phyloP scores from a whole-genome alignment of 164 flowering plant genomes.

The Kingdonia uniflora region DNA sequence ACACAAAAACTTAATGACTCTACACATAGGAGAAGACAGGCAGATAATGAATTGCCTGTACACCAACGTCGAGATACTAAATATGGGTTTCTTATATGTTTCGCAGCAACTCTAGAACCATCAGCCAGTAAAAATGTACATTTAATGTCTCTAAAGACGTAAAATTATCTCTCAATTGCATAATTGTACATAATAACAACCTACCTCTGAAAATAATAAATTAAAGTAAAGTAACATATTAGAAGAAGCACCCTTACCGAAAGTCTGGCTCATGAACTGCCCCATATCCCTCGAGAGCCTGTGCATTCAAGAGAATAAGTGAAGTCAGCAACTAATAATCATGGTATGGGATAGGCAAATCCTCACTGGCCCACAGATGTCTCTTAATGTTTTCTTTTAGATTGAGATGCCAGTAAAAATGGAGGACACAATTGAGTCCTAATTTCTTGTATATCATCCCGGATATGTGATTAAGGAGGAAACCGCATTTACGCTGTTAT shows the following conservation, averaged over 20 bases:
- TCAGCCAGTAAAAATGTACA: too few species aligned
- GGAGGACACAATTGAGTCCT: slow-evolving; percentile 73
- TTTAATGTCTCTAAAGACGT: too few species aligned
- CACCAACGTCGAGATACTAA: too few species aligned
- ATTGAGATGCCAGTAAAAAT: slow-evolving; percentile 62
- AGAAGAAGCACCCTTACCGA: slow-evolving; percentile 53
- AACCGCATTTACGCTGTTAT: slow-evolving; percentile 99
- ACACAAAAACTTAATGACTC: too few species aligned
- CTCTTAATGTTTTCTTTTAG: slow-evolving; percentile 51
- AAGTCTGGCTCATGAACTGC: slow-evolving; percentile 75
- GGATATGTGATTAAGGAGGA: slow-evolving; percentile 85
- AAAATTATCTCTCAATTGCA: too few species aligned
- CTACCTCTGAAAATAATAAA: too few species aligned
- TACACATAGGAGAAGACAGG: too few species aligned
- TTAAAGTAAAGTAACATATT: not conserved
- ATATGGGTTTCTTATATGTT: too few species aligned
- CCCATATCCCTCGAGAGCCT: slow-evolving; percentile 98
- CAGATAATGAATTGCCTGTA: too few species aligned
- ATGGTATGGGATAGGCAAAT: slow-evolving; percentile 69
- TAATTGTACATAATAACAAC: too few species aligned
- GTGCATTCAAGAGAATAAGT: slow-evolving; percentile 99
- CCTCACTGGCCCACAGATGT: slow-evolving; percentile 82
- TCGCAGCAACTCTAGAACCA: too few species aligned
- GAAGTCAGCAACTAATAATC: slow-evolving; percentile 91
- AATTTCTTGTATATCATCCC: slow-evolving; percentile 79